Evolutionary conservation across 1,139 yeast species (phyloP), one percentile per base, ranked within the genome.

Genomic region (Yamadazyma kanchanaburiensis): DNA sequence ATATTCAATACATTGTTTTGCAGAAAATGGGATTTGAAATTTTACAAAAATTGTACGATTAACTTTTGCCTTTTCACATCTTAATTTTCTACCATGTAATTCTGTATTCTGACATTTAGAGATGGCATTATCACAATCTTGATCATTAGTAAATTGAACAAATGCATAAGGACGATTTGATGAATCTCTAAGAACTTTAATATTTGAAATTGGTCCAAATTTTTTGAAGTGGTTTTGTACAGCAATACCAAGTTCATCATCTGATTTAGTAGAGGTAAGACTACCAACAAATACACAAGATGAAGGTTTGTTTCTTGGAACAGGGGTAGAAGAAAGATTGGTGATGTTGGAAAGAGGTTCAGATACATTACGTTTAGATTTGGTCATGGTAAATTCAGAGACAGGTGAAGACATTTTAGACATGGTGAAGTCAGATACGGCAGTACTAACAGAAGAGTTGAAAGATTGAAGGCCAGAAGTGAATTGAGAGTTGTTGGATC

Each of bases 1-100:
- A 28, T 43, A 48, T 35, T 68, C 71, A 35, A 77, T 68, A 0
- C 17, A 75, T 69, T 19, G 84, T 49, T 39, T 79, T 69, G 86
- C 20, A 63, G 53, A 3, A 57, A 53, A 33, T 83, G 54, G 21
- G 60, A 44, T 2, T 51, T 51, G 30, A 51, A 56, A 24, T 12
- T 69, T 59, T 26, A 81, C 51, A 48, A 77, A 83, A 31, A 89
- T 62, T 10, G 96, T 88, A 42, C 96, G 69, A 55, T 89, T 89
- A 26, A 88, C 96, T 47, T 84, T 80, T 1, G 97, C 97, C 11
- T 80, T 81, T 55, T 89, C 96, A 58, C 95, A 86, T 35, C 96
- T 72, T 33, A 89, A 75, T 7, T 75, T 67, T 48, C 96, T 70
- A 9, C 88, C 94, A 50, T 84, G 77, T 31, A 89, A 59, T 5